Conservation (phyloP, 2,329 filamentous ascomycete species). For the Aspergillus pseudotamarii region DNA sequence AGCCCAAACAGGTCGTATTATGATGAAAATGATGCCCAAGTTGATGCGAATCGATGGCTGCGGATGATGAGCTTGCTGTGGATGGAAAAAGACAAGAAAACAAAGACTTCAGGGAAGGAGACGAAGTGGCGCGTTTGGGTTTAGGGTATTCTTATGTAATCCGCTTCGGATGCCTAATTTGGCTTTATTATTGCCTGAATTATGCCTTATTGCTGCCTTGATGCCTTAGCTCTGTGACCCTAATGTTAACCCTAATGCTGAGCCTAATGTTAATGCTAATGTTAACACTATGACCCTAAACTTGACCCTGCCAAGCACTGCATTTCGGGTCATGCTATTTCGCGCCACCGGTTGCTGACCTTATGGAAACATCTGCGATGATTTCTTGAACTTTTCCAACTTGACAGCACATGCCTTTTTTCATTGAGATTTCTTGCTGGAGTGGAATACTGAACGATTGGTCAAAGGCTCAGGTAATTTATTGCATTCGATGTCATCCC, state of each 20-base stretch:
- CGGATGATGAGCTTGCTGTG: background rate
- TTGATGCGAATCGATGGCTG: background rate
- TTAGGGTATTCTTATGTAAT: conserved; percentile 4
- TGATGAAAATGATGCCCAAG: background rate
- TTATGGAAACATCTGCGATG: no score
- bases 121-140: background rate
- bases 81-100: background rate
- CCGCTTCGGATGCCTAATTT: background rate
- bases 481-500: no score
- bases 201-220: no score
- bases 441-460: no score
- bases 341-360: no score
- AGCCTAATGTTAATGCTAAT: no score
- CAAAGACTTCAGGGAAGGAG: background rate
- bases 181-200: background rate
- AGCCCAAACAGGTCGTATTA: background rate
- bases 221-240: background rate
- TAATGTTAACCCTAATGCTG: background rate
- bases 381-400: no score
- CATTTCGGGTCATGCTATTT: no score
- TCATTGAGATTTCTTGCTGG: no score
- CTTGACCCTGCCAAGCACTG: no score
- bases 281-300: no score
- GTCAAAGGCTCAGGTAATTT: no score
- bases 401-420: accelerated